Conservation (phyloP, 2,329 filamentous ascomycete genomes). For the Ophiostoma fasciatum region DNA sequence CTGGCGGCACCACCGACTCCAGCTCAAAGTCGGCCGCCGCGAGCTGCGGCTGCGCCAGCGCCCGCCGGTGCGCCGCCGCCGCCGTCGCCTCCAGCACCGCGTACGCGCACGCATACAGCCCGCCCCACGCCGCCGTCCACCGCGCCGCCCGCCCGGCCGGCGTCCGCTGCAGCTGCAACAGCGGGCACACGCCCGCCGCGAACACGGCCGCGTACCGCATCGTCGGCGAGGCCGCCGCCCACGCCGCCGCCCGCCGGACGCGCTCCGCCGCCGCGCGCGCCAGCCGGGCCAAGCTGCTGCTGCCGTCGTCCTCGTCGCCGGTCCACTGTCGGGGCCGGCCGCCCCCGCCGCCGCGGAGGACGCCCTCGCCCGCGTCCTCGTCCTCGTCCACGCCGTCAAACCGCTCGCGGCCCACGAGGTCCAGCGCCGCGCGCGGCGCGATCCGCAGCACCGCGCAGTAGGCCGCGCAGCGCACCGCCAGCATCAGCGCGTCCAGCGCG, state of each 20-base stretch:
- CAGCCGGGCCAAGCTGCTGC: too few relatives aligned
- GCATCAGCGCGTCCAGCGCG: conserved; percentile 2
- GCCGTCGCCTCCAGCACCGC: background rate
- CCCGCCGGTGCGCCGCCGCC: background rate
- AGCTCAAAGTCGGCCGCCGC: conserved; percentile 6
- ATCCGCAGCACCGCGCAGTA: conserved; percentile 2
- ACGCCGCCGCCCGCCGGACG: too few relatives aligned
- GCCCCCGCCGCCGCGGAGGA: background rate
- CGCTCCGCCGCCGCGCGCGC: too few relatives aligned
- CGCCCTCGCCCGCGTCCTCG: background rate
- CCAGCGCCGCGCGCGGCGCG: background rate
- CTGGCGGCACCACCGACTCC: background rate
- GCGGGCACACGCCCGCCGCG: background rate
- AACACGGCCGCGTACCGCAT: background rate
- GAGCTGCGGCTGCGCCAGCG: background rate
- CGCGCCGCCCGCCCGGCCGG: conserved; percentile 1
- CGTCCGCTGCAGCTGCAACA: background rate
- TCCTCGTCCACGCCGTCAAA: background rate
- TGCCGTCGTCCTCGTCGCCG: too few relatives aligned
- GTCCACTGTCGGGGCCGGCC: too few relatives aligned
- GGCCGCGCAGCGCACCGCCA: background rate
- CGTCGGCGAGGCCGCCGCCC: too few relatives aligned
- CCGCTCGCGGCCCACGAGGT: background rate
- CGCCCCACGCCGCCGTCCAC: conserved; percentile 6
- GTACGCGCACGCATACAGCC: conserved; percentile 3